Percentiles rank a stretch among this genome's conserved stretches.
These are phyloP conservation scores for Heracleum sosnowskyi DNA, from an alignment of 129 eudicot species.

Conservation along the genomic window DNA sequence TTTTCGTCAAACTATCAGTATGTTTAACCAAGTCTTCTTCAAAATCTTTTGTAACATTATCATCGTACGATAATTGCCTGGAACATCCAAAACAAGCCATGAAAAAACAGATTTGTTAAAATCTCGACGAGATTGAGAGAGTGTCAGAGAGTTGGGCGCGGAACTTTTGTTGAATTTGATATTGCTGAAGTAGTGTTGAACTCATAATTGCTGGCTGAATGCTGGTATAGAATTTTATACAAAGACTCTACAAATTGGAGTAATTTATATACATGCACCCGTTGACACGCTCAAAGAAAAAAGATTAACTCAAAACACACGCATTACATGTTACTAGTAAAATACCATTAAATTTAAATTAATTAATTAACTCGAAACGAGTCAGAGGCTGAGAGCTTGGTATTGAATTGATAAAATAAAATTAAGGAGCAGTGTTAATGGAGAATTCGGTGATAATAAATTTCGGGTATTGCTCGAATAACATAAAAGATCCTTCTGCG, in stretches of 20 bases:
- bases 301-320: background rate
- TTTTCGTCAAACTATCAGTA: background rate
- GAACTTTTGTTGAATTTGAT: constrained; percentile 11
- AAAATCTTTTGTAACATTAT: background rate
- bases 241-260: background rate
- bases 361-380: background rate
- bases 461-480: too few relatives aligned
- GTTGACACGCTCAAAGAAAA: background rate
- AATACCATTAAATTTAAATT: background rate
- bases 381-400: background rate
- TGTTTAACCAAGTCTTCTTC: constrained; percentile 21
- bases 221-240: background rate
- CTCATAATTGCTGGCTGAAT: background rate
- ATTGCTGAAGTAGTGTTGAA: constrained; percentile 10
- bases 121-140: constrained; percentile 15
- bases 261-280: background rate
- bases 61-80: background rate
- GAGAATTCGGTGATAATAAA: too few relatives aligned
- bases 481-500: too few relatives aligned
- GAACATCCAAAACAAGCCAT: constrained; percentile 39
- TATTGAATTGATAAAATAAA: too few relatives aligned
- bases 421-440: too few relatives aligned
- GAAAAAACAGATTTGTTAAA: constrained; percentile 18
- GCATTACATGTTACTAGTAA: background rate
- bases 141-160: constrained; percentile 7